A percentile compares a stretch with the other conserved stretches of the same genome.
phyloP scores from a whole-genome alignment of 164 flowering plant genomes.

The Euptelea pleiosperma region DNA sequence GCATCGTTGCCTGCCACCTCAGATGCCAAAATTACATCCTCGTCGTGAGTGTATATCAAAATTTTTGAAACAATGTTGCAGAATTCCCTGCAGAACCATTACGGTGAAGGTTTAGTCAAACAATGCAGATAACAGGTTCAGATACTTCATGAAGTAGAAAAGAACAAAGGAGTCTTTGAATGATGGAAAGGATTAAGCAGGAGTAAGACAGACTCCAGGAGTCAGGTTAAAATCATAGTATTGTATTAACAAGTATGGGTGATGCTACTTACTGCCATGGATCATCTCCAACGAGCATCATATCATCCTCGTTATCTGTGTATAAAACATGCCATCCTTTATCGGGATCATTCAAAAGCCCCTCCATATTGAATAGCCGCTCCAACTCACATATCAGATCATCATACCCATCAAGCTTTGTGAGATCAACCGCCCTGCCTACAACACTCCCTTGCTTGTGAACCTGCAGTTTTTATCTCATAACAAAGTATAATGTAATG shows the following conservation, averaged over 20 bases:
- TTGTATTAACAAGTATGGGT: not conserved
- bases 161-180: too few species aligned
- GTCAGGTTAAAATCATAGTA: not conserved
- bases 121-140: not conserved
- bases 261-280: conserved; percentile 27
- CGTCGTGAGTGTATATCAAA: conserved; percentile 24
- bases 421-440: conserved; percentile 29
- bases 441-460: conserved; percentile 29
- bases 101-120: not conserved
- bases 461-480: conserved; percentile 21
- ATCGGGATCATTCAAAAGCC: conserved; percentile 24
- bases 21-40: conserved; percentile 12
- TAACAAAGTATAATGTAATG: conserved; percentile 20
- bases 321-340: conserved; percentile 34
- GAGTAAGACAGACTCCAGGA: too few species aligned
- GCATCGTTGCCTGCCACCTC: conserved; percentile 9
- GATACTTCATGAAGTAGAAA: too few species aligned
- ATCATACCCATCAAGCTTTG: conserved; percentile 32
- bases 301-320: conserved; percentile 22
- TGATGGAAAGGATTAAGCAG: too few species aligned
- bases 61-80: conserved; percentile 27
- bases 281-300: conserved; percentile 34
- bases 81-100: conserved; percentile 30
- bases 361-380: conserved; percentile 30
- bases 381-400: conserved; percentile 30